Conservation (phyloP, 2,329 filamentous ascomycete species). For the Neofusicoccum sp. region DNA sequence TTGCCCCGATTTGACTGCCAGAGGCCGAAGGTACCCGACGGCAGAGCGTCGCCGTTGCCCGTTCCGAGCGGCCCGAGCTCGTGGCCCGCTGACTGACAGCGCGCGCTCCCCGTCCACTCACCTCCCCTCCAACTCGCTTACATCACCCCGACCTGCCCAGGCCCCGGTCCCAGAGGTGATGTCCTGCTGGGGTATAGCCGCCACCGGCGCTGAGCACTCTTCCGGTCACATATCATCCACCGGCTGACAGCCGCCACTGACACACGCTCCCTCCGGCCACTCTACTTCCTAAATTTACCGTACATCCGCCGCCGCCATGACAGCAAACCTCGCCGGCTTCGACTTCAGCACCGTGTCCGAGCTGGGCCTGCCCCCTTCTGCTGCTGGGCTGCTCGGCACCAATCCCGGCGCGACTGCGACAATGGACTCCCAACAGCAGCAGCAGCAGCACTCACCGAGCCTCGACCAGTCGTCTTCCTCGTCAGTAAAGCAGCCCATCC, state of each 20-base stretch:
- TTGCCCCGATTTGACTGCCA: no score
- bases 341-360: conserved; percentile 1
- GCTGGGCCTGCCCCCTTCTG: not conserved
- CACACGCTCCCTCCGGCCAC: not conserved
- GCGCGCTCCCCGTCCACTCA: not conserved
- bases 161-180: not conserved
- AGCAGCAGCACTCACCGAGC: not conserved
- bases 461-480: not conserved
- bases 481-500: conserved; percentile 28
- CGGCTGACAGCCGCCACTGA: not conserved
- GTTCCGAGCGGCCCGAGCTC: no score
- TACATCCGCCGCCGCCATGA: not conserved
- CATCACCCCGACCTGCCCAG: conserved; percentile 2
- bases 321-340: not conserved
- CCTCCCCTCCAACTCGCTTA: not conserved
- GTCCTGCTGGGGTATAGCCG: not conserved
- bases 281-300: not conserved
- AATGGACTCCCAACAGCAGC: not conserved
- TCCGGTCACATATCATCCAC: not conserved
- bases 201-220: not conserved
- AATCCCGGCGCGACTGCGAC: not conserved
- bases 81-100: not conserved
- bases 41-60: no score
- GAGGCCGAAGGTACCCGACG: no score
- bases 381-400: not conserved